Percentiles rank a stretch among this genome's conserved stretches.
Evolutionary conservation across 805 yeast species (phyloP).

Genomic region (Hanseniaspora vineae): DNA sequence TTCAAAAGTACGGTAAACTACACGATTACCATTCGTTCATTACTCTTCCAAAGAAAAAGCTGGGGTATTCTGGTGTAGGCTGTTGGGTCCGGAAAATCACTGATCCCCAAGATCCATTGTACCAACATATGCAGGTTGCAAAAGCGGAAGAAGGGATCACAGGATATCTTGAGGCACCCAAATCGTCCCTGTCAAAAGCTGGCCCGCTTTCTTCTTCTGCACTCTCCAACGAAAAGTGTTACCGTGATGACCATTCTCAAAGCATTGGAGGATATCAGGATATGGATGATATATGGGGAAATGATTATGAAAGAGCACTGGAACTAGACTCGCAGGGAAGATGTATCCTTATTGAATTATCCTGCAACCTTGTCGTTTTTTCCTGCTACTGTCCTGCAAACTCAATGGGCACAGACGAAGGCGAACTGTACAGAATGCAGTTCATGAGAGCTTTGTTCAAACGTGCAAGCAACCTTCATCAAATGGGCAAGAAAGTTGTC

Average conservation of each 20-base stretch:
- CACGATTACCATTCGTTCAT: conserved; percentile 52
- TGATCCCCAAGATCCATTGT: conserved; percentile 28
- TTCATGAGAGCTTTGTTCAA: conserved; percentile 49
- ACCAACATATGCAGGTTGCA: conserved; percentile 35
- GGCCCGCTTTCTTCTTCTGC: background rate
- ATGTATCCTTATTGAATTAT: conserved; percentile 60
- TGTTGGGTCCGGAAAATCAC: conserved; percentile 51
- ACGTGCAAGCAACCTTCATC: conserved; percentile 45
- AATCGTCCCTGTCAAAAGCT: conserved; percentile 8
- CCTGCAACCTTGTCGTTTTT: conserved; percentile 46
- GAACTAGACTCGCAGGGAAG: conserved; percentile 77
- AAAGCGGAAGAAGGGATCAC: conserved; percentile 90
- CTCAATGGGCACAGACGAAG: conserved; percentile 58
- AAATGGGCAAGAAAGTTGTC: conserved; percentile 52
- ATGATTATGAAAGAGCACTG: conserved; percentile 27
- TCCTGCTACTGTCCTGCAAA: conserved; percentile 87
- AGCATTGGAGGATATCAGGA: conserved; percentile 66
- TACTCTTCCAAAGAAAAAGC: conserved; percentile 50
- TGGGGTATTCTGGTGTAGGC: conserved; percentile 90
- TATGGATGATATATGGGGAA: conserved; percentile 18
- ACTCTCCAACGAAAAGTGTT: conserved; percentile 6
- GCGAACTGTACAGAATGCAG: conserved; percentile 40
- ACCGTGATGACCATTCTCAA: conserved; percentile 11
- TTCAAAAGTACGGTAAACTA: conserved; percentile 35
- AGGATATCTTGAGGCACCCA: conserved; percentile 33